These are phyloP conservation scores for Colletotrichum somersetense DNA, from an alignment of 2,329 filamentous ascomycete species.

Conservation along the genomic window DNA sequence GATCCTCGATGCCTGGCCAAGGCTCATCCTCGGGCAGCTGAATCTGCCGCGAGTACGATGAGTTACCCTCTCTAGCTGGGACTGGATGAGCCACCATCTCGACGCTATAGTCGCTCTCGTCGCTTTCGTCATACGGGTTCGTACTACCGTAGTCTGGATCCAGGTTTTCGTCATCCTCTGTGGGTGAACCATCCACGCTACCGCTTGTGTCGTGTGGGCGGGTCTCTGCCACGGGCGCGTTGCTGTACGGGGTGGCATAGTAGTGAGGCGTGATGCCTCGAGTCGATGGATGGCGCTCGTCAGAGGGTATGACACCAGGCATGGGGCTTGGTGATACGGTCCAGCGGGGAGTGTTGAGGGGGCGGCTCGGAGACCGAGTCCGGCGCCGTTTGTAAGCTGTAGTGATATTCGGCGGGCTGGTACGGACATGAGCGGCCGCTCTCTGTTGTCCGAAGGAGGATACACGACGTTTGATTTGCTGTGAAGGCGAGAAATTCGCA, in stretches of 20 bases:
- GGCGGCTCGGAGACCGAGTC: conserved; percentile 69
- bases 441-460: conserved; percentile 56
- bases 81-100: conserved; percentile 46
- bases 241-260: conserved; percentile 83
- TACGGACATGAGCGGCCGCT: conserved; percentile 30
- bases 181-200: conserved; percentile 43
- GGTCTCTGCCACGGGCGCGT: conserved; percentile 62
- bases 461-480: conserved; percentile 58
- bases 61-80: conserved; percentile 37
- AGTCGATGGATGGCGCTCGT: conserved; percentile 51
- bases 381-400: conserved; percentile 59
- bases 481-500: conserved; percentile 55
- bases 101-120: conserved; percentile 47
- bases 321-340: conserved; percentile 63
- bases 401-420: conserved; percentile 48
- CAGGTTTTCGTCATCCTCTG: conserved; percentile 49
- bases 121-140: conserved; percentile 48
- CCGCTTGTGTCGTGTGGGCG: conserved; percentile 45
- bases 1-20: conserved; percentile 69
- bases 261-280: conserved; percentile 70
- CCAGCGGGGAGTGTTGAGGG: conserved; percentile 68
- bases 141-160: conserved; percentile 47
- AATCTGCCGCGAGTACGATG: conserved; percentile 49
- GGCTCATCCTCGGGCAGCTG: conserved; percentile 66
- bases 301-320: conserved; percentile 48